Evolutionary conservation across 192 early-diverging fungal species (phyloP).

Genomic region (Funneliformis mosseae): DNA sequence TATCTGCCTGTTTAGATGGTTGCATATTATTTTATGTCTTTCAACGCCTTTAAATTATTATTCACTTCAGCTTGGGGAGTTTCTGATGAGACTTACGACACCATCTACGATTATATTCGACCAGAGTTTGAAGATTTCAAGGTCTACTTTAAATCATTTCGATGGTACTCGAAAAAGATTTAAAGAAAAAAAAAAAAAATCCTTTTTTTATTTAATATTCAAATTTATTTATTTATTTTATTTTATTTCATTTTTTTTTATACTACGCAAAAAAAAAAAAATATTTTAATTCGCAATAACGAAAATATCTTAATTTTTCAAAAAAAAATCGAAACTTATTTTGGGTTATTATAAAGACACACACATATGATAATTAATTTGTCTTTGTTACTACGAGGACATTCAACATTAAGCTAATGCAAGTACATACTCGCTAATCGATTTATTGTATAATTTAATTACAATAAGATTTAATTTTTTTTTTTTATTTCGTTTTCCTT

Average conservation of each 20-base stretch:
- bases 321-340: not conserved
- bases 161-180: not conserved
- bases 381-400: not conserved
- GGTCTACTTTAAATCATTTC: not conserved
- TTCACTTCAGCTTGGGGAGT: not conserved
- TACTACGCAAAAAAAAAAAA: too few relatives aligned
- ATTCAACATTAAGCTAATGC: not conserved
- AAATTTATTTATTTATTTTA: not conserved
- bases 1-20: not conserved
- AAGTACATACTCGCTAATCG: not conserved
- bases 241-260: too few relatives aligned
- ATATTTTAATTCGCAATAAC: too few relatives aligned
- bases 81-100: not conserved
- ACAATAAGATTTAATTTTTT: too few relatives aligned
- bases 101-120: not conserved
- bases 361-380: not conserved
- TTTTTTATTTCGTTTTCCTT: too few relatives aligned
- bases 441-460: too few relatives aligned
- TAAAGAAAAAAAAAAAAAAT: not conserved
- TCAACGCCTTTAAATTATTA: not conserved
- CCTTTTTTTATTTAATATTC: not conserved
- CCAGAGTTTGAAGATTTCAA: not conserved
- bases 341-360: not conserved
- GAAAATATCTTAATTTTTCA: not conserved
- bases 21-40: not conserved